Conservation (phyloP, 2,329 filamentous ascomycete species). For the Grosmannia penicillata region DNA sequence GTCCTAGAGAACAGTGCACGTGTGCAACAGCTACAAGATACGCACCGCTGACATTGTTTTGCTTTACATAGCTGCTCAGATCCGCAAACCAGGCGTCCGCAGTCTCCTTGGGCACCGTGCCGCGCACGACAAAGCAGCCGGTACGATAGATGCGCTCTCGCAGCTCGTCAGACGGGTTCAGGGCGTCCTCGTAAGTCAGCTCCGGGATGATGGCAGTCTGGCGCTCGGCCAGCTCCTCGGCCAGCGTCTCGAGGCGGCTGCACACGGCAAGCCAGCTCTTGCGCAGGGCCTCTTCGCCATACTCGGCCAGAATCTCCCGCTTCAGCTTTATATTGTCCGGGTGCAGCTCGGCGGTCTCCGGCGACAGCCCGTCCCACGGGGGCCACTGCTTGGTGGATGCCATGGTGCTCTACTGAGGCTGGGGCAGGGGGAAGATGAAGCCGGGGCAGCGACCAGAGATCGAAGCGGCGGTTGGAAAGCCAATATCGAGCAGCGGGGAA, state of each 20-base stretch:
- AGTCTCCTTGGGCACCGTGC: not conserved
- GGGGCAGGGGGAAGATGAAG: no score
- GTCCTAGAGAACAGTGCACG: no score
- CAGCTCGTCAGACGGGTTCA: not conserved
- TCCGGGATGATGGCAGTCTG: not conserved
- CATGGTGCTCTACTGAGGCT: no score
- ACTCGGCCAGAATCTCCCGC: not conserved
- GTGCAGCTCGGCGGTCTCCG: not conserved
- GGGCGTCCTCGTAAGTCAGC: not conserved
- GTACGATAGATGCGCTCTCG: not conserved
- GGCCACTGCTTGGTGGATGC: not conserved
- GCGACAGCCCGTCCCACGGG: not conserved
- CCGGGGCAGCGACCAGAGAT: no score
- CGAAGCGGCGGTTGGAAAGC: no score
- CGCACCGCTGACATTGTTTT: constrained; percentile 13
- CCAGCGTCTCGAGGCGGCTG: not conserved
- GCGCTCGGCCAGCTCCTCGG: not conserved
- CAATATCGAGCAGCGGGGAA: no score
- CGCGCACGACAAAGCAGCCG: not conserved
- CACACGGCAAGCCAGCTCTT: not conserved
- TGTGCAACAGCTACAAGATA: no score
- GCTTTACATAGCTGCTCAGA: not conserved
- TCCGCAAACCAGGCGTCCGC: not conserved
- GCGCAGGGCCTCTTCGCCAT: not conserved
- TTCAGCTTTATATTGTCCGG: not conserved